Evolutionary conservation across 345 rosid species (phyloP).

Genomic region (Citrus maxima): DNA sequence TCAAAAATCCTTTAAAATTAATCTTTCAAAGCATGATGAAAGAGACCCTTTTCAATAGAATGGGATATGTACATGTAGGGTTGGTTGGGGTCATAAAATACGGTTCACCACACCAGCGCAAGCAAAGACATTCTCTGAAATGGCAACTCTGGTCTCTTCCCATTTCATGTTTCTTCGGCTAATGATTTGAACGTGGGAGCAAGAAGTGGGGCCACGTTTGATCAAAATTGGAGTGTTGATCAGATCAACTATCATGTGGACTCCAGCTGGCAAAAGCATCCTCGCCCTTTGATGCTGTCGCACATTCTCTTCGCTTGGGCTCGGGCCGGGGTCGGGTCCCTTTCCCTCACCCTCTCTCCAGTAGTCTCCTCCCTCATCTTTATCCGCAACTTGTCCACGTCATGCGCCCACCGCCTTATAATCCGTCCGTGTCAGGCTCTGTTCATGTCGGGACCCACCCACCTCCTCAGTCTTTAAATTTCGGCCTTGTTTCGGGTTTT

Average conservation of each 20-base stretch:
- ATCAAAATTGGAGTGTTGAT: neutral
- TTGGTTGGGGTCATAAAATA: too few relatives aligned
- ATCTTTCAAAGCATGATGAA: neutral
- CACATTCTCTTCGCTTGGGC: constrained; percentile 1
- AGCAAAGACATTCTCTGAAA: neutral
- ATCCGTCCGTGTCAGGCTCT: neutral
- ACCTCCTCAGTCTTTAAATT: neutral
- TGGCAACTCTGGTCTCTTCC: neutral
- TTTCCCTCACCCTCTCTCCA: neutral
- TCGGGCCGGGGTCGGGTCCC: neutral
- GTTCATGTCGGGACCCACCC: neutral
- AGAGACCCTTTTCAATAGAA: neutral
- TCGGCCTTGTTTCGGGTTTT: too few relatives aligned
- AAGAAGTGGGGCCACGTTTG: neutral
- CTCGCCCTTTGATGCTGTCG: constrained; percentile 14
- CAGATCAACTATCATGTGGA: constrained; percentile 24
- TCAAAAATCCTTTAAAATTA: too few relatives aligned
- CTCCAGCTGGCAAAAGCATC: constrained; percentile 27
- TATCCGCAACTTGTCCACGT: constrained; percentile 1
- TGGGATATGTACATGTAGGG: too few relatives aligned
- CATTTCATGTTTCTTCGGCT: too few relatives aligned
- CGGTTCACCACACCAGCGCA: too few relatives aligned
- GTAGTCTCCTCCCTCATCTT: neutral
- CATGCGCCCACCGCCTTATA: neutral
- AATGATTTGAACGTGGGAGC: neutral